Percentiles rank a stretch among this genome's conserved stretches.
phyloP scores from a whole-genome alignment of 805 yeast species.

The Candida lessepsii region DNA sequence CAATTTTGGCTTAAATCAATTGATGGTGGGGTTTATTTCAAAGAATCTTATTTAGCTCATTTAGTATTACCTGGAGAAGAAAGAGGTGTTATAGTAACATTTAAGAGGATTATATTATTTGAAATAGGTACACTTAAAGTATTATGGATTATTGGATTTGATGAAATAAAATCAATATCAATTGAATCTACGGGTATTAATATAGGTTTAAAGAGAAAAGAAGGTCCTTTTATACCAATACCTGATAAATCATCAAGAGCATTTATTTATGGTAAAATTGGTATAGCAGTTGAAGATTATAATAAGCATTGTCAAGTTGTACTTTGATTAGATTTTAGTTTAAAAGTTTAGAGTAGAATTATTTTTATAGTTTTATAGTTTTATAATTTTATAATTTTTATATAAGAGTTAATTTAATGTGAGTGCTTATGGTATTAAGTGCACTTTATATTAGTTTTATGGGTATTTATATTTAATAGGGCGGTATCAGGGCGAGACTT shows the following conservation, averaged over 20 bases:
- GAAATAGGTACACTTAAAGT: slow-evolving; percentile 57
- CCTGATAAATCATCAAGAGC: slow-evolving; percentile 62
- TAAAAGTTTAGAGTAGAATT: neutral
- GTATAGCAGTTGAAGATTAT: slow-evolving; percentile 76
- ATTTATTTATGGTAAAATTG: slow-evolving; percentile 69
- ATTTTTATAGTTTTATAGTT: no score
- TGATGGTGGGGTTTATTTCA: slow-evolving; percentile 73
- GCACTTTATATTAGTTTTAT: no score
- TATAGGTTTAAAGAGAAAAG: slow-evolving; percentile 54
- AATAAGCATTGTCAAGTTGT: slow-evolving; percentile 65
- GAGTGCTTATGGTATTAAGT: no score
- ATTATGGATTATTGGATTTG: slow-evolving; percentile 72
- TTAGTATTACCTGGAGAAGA: slow-evolving; percentile 79
- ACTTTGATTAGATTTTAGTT: slow-evolving; percentile 2
- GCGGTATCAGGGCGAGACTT: no score
- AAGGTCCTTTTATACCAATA: slow-evolving; percentile 70
- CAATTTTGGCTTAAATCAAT: slow-evolving; percentile 86
- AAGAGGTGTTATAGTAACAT: slow-evolving; percentile 71
- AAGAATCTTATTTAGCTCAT: slow-evolving; percentile 83
- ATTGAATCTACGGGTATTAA: slow-evolving; percentile 79
- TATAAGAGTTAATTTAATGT: no score
- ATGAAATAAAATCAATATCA: slow-evolving; percentile 64
- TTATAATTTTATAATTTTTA: no score
- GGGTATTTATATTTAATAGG: no score
- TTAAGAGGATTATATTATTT: slow-evolving; percentile 65